Conservation (phyloP, 495 filamentous ascomycete genomes). For the Hypoxylon lienhwacheense region DNA sequence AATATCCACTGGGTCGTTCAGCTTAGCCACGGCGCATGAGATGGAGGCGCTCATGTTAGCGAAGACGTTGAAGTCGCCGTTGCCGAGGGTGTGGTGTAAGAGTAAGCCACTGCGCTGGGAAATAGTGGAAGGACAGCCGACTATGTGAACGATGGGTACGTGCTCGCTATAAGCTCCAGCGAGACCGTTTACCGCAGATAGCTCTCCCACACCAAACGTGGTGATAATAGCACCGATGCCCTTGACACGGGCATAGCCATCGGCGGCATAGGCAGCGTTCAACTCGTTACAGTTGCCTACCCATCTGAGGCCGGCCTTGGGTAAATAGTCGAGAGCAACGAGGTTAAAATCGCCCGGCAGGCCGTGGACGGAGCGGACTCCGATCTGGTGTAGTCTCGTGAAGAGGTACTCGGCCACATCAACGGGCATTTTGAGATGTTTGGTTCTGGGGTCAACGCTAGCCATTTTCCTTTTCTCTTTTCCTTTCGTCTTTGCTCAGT, state of each 20-base stretch:
- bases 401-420: constrained; percentile 67
- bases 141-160: constrained; percentile 79
- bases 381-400: constrained; percentile 66
- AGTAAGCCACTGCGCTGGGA: constrained; percentile 64
- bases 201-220: constrained; percentile 79
- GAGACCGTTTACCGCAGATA: constrained; percentile 73
- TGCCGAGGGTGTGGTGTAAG: constrained; percentile 93
- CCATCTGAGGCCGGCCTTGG: constrained; percentile 66
- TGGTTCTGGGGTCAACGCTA: constrained; percentile 38
- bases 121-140: constrained; percentile 66
- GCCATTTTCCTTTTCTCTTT: constrained; percentile 25
- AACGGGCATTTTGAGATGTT: constrained; percentile 48
- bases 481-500: background rate
- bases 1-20: constrained; percentile 70
- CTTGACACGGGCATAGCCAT: constrained; percentile 76
- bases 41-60: constrained; percentile 73
- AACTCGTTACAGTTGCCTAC: constrained; percentile 81
- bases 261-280: constrained; percentile 81
- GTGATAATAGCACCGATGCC: constrained; percentile 74
- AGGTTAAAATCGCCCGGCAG: constrained; percentile 82
- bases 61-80: constrained; percentile 88
- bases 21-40: constrained; percentile 66
- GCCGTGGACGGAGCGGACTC: constrained; percentile 67
- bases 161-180: constrained; percentile 74
- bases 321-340: constrained; percentile 65